These are phyloP conservation scores for Zizania latifolia DNA, from an alignment of 176 grass and related monocot genomes.

Conservation along the genomic window DNA sequence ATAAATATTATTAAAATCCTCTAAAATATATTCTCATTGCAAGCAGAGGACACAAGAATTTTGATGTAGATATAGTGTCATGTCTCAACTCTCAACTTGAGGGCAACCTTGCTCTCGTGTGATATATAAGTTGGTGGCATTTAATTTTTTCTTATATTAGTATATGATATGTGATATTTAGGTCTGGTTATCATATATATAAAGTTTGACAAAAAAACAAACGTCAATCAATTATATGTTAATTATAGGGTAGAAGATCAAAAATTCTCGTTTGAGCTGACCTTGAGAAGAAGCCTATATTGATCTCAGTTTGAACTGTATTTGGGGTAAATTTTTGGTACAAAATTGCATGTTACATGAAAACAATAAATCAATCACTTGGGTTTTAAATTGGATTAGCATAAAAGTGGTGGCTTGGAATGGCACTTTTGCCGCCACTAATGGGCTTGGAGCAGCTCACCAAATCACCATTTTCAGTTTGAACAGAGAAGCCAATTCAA, in stretches of 20 bases:
- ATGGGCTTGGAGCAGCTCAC: neutral
- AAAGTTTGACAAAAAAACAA: too few species aligned
- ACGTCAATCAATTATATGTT: too few species aligned
- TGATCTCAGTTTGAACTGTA: neutral
- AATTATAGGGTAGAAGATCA: too few species aligned
- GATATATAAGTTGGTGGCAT: too few species aligned
- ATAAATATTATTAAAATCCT: too few species aligned
- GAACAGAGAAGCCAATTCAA: neutral
- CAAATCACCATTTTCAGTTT: neutral
- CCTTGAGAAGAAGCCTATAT: neutral
- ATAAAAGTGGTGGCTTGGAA: neutral
- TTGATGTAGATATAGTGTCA: neutral
- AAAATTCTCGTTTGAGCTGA: neutral
- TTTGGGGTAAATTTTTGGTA: neutral
- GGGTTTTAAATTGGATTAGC: neutral
- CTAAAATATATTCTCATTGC: neutral
- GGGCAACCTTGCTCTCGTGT: too few species aligned
- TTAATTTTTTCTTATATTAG: too few species aligned
- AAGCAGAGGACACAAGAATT: neutral
- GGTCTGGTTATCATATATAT: too few species aligned
- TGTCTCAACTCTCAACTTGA: neutral
- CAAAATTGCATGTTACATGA: neutral
- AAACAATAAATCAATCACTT: neutral
- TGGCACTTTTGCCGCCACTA: constrained; percentile 7
- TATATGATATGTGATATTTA: too few species aligned